Evolutionary conservation across 257 asterid species (phyloP).

Genomic region (Anisodus acutangulus): DNA sequence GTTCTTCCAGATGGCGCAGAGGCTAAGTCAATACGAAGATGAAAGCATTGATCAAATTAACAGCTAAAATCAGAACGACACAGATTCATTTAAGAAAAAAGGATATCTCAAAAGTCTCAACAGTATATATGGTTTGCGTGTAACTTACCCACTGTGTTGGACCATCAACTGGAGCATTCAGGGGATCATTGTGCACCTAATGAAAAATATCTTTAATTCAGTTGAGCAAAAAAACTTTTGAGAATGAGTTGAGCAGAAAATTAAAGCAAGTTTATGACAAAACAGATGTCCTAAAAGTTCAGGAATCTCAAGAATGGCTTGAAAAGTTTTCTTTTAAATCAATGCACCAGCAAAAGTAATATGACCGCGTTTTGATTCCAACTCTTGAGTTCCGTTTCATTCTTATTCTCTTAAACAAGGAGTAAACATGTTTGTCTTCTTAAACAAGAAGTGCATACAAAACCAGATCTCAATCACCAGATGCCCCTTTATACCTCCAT

Average conservation of each 20-base stretch:
- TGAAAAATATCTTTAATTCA: not conserved
- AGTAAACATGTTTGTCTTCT: not conserved
- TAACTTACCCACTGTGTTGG: slow-evolving; percentile 96
- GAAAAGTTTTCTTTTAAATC: too few species aligned
- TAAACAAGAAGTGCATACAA: not conserved
- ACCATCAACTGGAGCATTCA: slow-evolving; percentile 96
- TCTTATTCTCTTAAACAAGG: not conserved
- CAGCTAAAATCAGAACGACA: not conserved
- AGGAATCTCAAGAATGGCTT: not conserved
- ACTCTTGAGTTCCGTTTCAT: not conserved
- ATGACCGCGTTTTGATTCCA: not conserved
- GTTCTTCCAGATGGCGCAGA: slow-evolving; percentile 90
- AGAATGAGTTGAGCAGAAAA: slow-evolving; percentile 25
- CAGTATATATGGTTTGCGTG: not conserved
- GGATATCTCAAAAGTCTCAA: not conserved
- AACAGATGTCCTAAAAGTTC: not conserved
- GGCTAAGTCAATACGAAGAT: slow-evolving; percentile 56
- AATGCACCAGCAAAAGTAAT: not conserved
- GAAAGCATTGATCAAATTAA: not conserved
- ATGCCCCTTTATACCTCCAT: slow-evolving; percentile 72
- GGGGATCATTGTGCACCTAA: slow-evolving; percentile 90
- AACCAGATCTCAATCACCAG: not conserved
- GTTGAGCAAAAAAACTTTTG: not conserved
- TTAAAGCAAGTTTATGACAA: slow-evolving; percentile 1
- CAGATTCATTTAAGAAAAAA: not conserved